Percentiles rank a stretch among this genome's conserved stretches.
phyloP scores from a whole-genome alignment of 2,329 filamentous ascomycete species.

The Botrytis pseudocinerea region DNA sequence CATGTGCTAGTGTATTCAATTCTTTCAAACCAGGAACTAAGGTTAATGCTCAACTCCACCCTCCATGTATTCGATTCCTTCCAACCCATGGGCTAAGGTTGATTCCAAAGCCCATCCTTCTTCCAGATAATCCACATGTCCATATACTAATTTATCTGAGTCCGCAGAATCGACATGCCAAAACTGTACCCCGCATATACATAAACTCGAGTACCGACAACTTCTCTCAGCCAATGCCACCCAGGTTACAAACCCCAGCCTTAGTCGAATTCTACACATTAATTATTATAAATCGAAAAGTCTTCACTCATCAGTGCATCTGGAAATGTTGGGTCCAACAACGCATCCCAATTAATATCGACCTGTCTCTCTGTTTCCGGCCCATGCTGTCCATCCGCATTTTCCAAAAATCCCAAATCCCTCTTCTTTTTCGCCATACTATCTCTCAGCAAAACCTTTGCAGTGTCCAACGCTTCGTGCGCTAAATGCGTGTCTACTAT shows the following conservation, averaged over 20 bases:
- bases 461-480: slow-evolving; percentile 32
- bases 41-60: no score
- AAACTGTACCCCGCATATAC: background rate
- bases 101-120: background rate
- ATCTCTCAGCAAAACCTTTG: slow-evolving; percentile 30
- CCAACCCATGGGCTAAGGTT: background rate
- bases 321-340: slow-evolving; percentile 29
- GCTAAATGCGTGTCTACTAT: slow-evolving; percentile 29
- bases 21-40: background rate
- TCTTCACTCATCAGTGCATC: slow-evolving; percentile 22
- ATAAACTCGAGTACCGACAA: background rate
- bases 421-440: slow-evolving; percentile 29
- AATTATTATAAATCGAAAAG: slow-evolving; percentile 15
- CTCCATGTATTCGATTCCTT: no score
- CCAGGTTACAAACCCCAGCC: background rate
- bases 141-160: background rate
- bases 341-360: slow-evolving; percentile 33
- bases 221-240: background rate
- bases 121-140: background rate
- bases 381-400: slow-evolving; percentile 13
- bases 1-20: background rate
- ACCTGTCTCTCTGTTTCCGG: slow-evolving; percentile 18
- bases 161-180: background rate
- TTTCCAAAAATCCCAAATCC: slow-evolving; percentile 29
- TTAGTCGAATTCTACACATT: background rate